Percentiles rank a stretch among this genome's conserved stretches.
Conservation (phyloP, 768 basidiomycete species). For the Arthromyces matolae region DNA sequence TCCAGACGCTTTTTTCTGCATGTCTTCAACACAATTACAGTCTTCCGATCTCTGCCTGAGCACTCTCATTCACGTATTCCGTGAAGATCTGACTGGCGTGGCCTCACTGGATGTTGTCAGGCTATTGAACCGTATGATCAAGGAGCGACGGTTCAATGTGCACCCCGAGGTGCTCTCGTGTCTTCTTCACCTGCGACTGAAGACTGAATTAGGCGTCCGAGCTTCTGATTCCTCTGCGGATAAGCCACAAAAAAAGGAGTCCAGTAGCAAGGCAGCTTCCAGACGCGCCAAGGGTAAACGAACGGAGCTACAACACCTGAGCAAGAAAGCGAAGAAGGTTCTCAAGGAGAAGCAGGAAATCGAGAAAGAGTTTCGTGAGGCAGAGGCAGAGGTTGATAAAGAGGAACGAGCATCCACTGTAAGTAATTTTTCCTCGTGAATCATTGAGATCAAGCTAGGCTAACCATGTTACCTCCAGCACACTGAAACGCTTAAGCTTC, state of each 20-base stretch:
- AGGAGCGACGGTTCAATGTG: conserved; percentile 86
- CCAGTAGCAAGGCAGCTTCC: conserved; percentile 41
- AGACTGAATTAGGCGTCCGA: conserved; percentile 78
- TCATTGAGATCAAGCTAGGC: background rate
- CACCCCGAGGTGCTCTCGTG: conserved; percentile 86
- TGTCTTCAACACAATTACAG: conserved; percentile 36
- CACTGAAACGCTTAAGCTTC: conserved; percentile 95
- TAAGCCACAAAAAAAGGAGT: conserved; percentile 40
- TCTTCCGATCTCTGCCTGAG: conserved; percentile 82
- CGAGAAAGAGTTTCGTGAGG: conserved; percentile 88
- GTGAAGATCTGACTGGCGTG: conserved; percentile 72
- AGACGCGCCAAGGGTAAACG: conserved; percentile 55
- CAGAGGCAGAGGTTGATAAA: conserved; percentile 88
- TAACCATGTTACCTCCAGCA: conserved; percentile 51
- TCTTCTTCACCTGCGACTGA: conserved; percentile 80
- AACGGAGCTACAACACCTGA: conserved; percentile 68
- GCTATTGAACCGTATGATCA: conserved; percentile 91
- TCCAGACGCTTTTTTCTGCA: conserved; percentile 7
- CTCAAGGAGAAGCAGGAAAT: conserved; percentile 88
- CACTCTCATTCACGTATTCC: conserved; percentile 79
- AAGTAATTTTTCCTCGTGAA: conserved; percentile 27
- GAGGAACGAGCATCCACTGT: conserved; percentile 85
- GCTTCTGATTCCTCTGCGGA: conserved; percentile 70
- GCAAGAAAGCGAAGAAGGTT: conserved; percentile 87
- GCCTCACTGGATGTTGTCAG: conserved; percentile 88